These are phyloP conservation scores for Solanum raphanifolium DNA, from an alignment of 257 asterid genomes.

Conservation along the genomic window DNA sequence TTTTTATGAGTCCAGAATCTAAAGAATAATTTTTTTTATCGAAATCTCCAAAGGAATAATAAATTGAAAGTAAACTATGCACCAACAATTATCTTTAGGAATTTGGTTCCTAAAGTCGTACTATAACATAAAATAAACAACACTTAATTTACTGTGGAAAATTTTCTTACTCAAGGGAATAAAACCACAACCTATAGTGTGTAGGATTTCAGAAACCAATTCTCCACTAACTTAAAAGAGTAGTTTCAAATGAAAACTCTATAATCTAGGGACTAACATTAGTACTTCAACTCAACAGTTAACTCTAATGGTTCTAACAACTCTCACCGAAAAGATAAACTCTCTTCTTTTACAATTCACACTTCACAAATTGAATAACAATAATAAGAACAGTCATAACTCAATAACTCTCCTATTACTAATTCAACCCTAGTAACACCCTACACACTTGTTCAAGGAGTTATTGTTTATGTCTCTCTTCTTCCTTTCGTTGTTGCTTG, in stretches of 20 bases:
- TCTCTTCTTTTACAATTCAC: neutral
- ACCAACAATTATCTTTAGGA: neutral
- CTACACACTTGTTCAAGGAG: neutral
- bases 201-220: no score
- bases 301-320: neutral
- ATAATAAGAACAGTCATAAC: neutral
- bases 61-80: neutral
- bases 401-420: neutral
- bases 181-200: neutral
- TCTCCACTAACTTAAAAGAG: neutral
- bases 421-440: neutral
- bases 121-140: neutral
- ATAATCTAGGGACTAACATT: neutral
- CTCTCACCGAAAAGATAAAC: neutral
- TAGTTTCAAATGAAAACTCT: neutral
- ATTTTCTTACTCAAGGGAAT: neutral
- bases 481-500: neutral
- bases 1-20: neutral
- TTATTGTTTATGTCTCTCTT: neutral
- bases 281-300: neutral
- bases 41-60: neutral
- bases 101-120: neutral
- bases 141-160: neutral
- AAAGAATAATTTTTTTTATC: neutral
- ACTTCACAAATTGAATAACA: neutral